Evolutionary conservation across 2,329 filamentous ascomycete genomes (phyloP).

Genomic region (Clonostachys byssicola): DNA sequence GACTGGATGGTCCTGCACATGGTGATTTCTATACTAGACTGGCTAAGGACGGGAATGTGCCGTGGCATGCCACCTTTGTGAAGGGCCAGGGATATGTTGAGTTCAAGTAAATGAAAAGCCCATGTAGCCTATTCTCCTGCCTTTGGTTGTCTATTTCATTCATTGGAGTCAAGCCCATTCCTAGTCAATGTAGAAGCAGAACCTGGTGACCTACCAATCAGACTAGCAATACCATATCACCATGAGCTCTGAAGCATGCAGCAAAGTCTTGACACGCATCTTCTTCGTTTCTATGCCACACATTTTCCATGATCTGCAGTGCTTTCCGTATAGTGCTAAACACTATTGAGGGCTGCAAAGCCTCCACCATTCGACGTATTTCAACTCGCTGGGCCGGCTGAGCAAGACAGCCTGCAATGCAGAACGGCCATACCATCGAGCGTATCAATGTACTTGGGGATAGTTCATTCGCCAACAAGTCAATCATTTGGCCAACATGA

Average conservation of each 20-base stretch:
- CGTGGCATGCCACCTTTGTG: slow-evolving; percentile 39
- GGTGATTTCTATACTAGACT: slow-evolving; percentile 32
- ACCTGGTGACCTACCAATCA: too few relatives aligned
- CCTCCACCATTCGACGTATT: not conserved
- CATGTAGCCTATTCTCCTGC: too few relatives aligned
- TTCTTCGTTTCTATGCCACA: not conserved
- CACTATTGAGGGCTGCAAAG: not conserved
- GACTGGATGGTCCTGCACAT: slow-evolving; percentile 31
- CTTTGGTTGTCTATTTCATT: too few relatives aligned
- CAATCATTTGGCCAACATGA: not conserved
- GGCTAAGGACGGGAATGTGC: slow-evolving; percentile 31
- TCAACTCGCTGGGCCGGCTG: not conserved
- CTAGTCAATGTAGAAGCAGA: too few relatives aligned
- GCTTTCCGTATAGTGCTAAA: not conserved
- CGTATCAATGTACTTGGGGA: not conserved
- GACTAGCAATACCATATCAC: too few relatives aligned
- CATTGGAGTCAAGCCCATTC: too few relatives aligned
- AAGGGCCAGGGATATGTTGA: slow-evolving; percentile 31
- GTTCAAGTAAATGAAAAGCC: slow-evolving; percentile 10
- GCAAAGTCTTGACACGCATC: too few relatives aligned
- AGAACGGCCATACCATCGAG: not conserved
- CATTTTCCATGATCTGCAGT: not conserved
- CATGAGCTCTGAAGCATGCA: too few relatives aligned
- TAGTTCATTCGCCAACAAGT: not conserved
- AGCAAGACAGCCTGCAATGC: not conserved